Percentiles rank a stretch among this genome's conserved stretches.
Conservation (phyloP, 73 alveolate species). For the Paramecium sonneborni region DNA sequence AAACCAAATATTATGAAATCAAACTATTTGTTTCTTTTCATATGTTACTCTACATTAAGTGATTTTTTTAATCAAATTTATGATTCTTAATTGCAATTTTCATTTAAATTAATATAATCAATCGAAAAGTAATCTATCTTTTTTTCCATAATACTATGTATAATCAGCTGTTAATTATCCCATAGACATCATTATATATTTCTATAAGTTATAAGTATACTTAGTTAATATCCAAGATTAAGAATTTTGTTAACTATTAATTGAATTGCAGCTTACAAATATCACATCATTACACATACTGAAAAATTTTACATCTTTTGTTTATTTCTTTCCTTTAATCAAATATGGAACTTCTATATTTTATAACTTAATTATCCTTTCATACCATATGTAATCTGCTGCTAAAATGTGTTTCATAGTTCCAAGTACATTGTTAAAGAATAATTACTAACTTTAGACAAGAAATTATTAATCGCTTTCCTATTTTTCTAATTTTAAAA, state of each 20-base stretch:
- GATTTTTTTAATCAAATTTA: background rate
- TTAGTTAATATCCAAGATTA: background rate
- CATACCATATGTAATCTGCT: slow-evolving; percentile 51
- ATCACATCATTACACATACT: background rate
- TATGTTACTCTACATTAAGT: background rate
- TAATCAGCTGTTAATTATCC: slow-evolving; percentile 4
- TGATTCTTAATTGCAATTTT: background rate
- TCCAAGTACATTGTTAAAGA: background rate
- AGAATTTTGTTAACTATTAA: background rate
- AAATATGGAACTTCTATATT: background rate
- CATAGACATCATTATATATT: background rate
- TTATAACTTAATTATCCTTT: background rate
- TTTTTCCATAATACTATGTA: slow-evolving; percentile 41
- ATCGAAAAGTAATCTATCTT: slow-evolving; percentile 19
- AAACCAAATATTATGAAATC: background rate
- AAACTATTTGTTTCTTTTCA: background rate
- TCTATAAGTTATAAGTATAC: background rate
- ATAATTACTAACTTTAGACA: background rate
- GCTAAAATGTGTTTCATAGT: background rate
- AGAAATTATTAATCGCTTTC: background rate
- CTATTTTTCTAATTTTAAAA: background rate
- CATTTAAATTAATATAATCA: slow-evolving; percentile 7
- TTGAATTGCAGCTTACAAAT: background rate
- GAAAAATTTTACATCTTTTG: background rate
- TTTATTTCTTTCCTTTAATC: background rate